These are phyloP conservation scores for Hypoxylon cercidicola DNA, from an alignment of 495 filamentous ascomycete species.

Conservation along the genomic window DNA sequence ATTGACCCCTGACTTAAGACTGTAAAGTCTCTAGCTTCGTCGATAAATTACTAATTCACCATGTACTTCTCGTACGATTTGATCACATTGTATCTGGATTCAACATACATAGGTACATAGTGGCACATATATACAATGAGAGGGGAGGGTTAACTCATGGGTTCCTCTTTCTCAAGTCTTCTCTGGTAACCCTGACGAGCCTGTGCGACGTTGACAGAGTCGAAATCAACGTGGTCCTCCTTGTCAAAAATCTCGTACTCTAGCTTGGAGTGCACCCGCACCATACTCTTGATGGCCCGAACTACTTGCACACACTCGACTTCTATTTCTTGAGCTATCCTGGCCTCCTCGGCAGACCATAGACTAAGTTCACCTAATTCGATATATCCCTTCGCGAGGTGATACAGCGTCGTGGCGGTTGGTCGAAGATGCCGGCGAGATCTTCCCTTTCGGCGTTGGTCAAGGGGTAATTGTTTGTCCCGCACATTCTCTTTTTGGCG, in stretches of 20 bases:
- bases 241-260: constrained; percentile 43
- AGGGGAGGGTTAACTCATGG: neutral
- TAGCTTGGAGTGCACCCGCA: constrained; percentile 38
- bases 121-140: neutral
- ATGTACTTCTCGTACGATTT: no score
- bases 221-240: constrained; percentile 14
- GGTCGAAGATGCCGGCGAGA: constrained; percentile 50
- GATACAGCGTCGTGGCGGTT: constrained; percentile 50
- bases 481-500: constrained; percentile 31
- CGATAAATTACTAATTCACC: no score
- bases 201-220: constrained; percentile 11
- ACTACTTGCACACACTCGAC: constrained; percentile 43
- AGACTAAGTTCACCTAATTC: constrained; percentile 49
- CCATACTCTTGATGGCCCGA: constrained; percentile 49
- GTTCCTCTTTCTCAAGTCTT: neutral
- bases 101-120: constrained; percentile 11
- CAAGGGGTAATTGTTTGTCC: constrained; percentile 48
- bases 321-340: constrained; percentile 38
- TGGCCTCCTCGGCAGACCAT: constrained; percentile 47
- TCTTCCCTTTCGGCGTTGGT: constrained; percentile 46
- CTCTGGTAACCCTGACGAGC: constrained; percentile 10
- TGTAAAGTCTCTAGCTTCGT: no score
- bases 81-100: no score
- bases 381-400: constrained; percentile 52
- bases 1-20: no score